Evolutionary conservation across 306 rosid genomes (phyloP).

Genomic region (Neltuma alba): DNA sequence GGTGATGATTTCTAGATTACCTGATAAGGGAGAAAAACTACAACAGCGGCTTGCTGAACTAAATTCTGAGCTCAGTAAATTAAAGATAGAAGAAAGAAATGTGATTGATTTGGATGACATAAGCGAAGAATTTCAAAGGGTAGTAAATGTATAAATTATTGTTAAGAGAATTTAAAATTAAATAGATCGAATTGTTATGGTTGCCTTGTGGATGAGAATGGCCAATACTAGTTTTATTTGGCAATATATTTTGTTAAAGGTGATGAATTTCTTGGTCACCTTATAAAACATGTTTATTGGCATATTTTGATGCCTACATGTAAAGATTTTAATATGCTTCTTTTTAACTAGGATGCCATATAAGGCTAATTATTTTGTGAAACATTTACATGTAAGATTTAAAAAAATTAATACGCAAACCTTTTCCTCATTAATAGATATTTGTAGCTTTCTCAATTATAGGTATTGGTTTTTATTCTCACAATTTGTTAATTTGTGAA

Average conservation of each 20-base stretch:
- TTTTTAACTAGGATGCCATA: not conserved
- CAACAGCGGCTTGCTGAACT: constrained; percentile 54
- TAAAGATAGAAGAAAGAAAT: constrained; percentile 39
- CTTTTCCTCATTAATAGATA: no score
- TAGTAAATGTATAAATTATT: constrained; percentile 59
- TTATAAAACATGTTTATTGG: not conserved
- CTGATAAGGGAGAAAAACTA: constrained; percentile 76
- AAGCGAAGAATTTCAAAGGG: constrained; percentile 51
- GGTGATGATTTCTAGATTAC: constrained; percentile 73
- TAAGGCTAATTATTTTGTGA: not conserved
- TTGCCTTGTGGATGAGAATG: not conserved
- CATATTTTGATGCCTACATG: not conserved
- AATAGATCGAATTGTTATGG: not conserved
- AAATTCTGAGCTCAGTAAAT: constrained; percentile 50
- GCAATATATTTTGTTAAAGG: not conserved
- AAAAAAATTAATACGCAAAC: no score
- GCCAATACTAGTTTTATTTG: not conserved
- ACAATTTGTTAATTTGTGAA: no score
- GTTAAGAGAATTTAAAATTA: not conserved
- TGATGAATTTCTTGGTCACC: constrained; percentile 1
- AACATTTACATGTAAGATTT: no score
- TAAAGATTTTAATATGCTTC: not conserved
- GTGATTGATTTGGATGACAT: constrained; percentile 62
- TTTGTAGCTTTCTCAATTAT: no score
- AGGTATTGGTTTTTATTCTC: no score